A percentile compares a stretch with the other conserved stretches of the same genome.
phyloP scores from a whole-genome alignment of 2,329 filamentous ascomycete genomes.

The Botrytis medusae region DNA sequence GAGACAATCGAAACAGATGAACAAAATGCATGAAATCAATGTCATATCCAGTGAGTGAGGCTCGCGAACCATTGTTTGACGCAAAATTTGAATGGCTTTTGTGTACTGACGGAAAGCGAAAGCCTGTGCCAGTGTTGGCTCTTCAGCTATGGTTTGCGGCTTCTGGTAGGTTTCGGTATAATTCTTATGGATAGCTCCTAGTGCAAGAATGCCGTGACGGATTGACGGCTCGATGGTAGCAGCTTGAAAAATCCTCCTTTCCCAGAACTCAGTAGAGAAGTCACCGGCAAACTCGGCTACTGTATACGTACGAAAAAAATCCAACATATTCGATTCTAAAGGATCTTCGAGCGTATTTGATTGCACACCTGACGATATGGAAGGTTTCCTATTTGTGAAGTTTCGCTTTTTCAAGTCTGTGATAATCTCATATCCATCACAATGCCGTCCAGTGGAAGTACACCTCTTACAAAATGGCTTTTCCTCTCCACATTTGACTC shows the following conservation, averaged over 20 bases:
- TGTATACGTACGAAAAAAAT: constrained; percentile 34
- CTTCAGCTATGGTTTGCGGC: constrained; percentile 39
- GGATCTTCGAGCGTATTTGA: constrained; percentile 26
- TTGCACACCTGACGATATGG: not conserved
- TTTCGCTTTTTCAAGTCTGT: not conserved
- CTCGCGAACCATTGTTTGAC: constrained; percentile 33
- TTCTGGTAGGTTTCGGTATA: constrained; percentile 44
- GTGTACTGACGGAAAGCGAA: constrained; percentile 61
- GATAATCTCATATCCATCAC: constrained; percentile 35
- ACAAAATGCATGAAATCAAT: constrained; percentile 62
- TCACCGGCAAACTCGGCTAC: constrained; percentile 32
- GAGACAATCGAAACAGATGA: constrained; percentile 61
- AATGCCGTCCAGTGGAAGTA: constrained; percentile 36
- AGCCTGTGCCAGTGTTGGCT: constrained; percentile 24
- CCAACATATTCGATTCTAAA: constrained; percentile 29
- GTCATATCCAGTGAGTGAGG: constrained; percentile 40
- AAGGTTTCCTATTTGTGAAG: not conserved
- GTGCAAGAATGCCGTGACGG: constrained; percentile 36
- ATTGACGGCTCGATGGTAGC: constrained; percentile 33
- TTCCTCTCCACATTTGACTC: constrained; percentile 39
- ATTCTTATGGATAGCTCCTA: constrained; percentile 37
- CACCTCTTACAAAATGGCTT: constrained; percentile 38
- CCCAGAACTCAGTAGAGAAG: constrained; percentile 36
- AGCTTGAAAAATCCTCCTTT: constrained; percentile 31
- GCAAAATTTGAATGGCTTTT: constrained; percentile 48